These are phyloP conservation scores for Aphanoascus verrucosus DNA, from an alignment of 2,329 filamentous ascomycete genomes.

Conservation along the genomic window DNA sequence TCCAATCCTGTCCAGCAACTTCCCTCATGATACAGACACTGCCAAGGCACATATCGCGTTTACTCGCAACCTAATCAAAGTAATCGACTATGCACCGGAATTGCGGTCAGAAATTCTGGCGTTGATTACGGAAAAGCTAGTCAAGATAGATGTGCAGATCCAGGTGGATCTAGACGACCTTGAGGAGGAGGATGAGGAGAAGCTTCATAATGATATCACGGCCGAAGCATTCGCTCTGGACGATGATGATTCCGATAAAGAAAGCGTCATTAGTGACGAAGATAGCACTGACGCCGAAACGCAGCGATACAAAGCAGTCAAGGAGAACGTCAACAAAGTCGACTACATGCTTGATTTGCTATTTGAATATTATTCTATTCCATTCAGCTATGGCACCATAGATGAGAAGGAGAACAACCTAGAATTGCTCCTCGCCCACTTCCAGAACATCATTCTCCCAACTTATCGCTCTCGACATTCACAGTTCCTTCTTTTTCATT, in stretches of 20 bases:
- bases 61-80: constrained; percentile 67
- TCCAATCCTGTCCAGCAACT: constrained; percentile 55
- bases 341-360: constrained; percentile 80
- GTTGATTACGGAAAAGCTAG: constrained; percentile 71
- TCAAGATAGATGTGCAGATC: constrained; percentile 92
- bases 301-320: constrained; percentile 55
- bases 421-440: constrained; percentile 71
- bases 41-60: constrained; percentile 77
- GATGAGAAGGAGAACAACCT: constrained; percentile 62
- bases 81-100: constrained; percentile 67
- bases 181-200: constrained; percentile 73
- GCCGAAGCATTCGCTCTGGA: constrained; percentile 14
- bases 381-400: constrained; percentile 58
- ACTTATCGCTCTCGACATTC: constrained; percentile 87
- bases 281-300: constrained; percentile 43
- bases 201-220: constrained; percentile 42
- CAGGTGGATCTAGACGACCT: constrained; percentile 87
- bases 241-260: constrained; percentile 50
- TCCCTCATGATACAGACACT: constrained; percentile 66
- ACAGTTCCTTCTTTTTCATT: constrained; percentile 93
- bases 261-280: constrained; percentile 49
- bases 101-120: constrained; percentile 71
- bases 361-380: constrained; percentile 68
- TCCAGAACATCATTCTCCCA: constrained; percentile 75
- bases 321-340: constrained; percentile 78